These are phyloP conservation scores for Diplodia mutila DNA, from an alignment of 2,329 filamentous ascomycete genomes.

Conservation along the genomic window DNA sequence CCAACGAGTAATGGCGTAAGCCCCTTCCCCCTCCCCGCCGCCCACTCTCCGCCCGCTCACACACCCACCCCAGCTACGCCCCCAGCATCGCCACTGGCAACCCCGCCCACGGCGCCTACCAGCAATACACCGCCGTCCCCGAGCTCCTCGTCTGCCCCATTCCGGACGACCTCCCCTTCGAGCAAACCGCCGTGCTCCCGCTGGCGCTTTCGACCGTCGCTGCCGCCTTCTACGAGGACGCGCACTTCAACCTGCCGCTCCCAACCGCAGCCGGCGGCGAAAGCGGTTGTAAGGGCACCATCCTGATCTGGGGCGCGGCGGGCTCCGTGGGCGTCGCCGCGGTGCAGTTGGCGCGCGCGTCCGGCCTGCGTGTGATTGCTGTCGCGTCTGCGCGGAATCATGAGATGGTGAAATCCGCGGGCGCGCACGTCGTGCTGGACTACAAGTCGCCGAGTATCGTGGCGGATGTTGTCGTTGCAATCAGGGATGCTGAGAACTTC, in stretches of 20 bases:
- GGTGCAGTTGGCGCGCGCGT: constrained; percentile 42
- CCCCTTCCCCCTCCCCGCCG: too few species aligned
- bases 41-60: background rate
- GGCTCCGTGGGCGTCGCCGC: constrained; percentile 41
- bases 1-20: constrained; percentile 10
- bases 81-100: constrained; percentile 34
- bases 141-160: constrained; percentile 43
- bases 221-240: constrained; percentile 46
- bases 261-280: constrained; percentile 36
- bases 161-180: constrained; percentile 43
- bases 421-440: constrained; percentile 38
- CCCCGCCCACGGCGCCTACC: constrained; percentile 36
- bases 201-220: constrained; percentile 51
- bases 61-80: background rate
- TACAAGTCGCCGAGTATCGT: constrained; percentile 40
- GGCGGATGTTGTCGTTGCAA: constrained; percentile 41
- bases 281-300: too few species aligned
- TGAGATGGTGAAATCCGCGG: constrained; percentile 35
- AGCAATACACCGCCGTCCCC: constrained; percentile 39
- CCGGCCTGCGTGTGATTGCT: constrained; percentile 40
- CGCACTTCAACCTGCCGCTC: constrained; percentile 44
- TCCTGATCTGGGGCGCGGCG: constrained; percentile 44
- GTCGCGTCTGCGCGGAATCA: constrained; percentile 39
- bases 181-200: constrained; percentile 47
- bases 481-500: constrained; percentile 39